phyloP scores from a whole-genome alignment of 176 grass and related monocot genomes.

The Triticum monococcum region DNA sequence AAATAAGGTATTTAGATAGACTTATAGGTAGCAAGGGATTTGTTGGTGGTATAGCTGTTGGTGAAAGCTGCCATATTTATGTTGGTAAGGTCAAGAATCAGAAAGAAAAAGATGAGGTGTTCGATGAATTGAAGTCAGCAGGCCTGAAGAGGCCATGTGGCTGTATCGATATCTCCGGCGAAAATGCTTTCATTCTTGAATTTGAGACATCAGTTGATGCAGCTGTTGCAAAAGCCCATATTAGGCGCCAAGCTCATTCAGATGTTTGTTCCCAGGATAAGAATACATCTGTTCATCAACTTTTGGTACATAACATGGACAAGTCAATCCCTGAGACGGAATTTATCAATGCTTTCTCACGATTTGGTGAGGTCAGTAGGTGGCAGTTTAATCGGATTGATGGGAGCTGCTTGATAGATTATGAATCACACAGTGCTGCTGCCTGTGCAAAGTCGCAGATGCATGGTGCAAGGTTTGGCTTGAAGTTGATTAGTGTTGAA shows the following conservation, averaged over 20 bases:
- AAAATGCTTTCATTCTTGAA: conserved; percentile 84
- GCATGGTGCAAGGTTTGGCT: conserved; percentile 67
- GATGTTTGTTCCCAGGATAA: conserved; percentile 43
- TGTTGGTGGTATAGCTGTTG: conserved; percentile 64
- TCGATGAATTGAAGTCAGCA: conserved; percentile 57
- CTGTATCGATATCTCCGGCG: conserved; percentile 52
- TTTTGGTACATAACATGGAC: conserved; percentile 69
- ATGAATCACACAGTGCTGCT: conserved; percentile 54
- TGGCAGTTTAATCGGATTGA: conserved; percentile 58
- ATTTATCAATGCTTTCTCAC: conserved; percentile 69
- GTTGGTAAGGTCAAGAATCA: conserved; percentile 65
- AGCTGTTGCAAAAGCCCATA: conserved; percentile 65
- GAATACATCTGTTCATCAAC: conserved; percentile 41
- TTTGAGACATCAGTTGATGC: conserved; percentile 75
- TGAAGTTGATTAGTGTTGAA: conserved; percentile 54
- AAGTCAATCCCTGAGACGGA: conserved; percentile 51
- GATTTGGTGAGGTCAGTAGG: conserved; percentile 59
- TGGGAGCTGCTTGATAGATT: conserved; percentile 58
- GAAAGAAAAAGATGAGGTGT: conserved; percentile 76
- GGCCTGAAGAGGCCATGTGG: conserved; percentile 56
- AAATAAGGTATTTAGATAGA: conserved; percentile 79
- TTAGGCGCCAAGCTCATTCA: conserved; percentile 51
- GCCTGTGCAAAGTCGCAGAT: conserved; percentile 50
- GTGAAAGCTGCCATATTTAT: conserved; percentile 81
- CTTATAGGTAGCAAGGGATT: conserved; percentile 67